Percentiles rank a stretch among this genome's conserved stretches.
Conservation (phyloP, 2,329 filamentous ascomycete genomes). For the Alternaria sp. region DNA sequence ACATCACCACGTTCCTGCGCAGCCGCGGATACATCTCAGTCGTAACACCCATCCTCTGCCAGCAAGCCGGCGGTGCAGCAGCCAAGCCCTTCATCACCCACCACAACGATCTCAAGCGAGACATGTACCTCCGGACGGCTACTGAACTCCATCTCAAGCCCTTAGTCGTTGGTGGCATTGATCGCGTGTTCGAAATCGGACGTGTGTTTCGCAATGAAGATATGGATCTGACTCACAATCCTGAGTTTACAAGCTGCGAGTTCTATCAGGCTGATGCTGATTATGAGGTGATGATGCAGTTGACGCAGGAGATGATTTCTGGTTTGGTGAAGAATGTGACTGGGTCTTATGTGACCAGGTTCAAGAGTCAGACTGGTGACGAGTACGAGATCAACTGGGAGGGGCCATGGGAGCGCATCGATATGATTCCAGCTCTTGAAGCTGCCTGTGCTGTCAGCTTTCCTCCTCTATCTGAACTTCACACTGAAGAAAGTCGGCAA, state of each 20-base stretch:
- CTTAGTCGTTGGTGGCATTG: constrained; percentile 89
- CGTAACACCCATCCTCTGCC: constrained; percentile 94
- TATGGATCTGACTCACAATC: constrained; percentile 93
- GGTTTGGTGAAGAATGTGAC: constrained; percentile 87
- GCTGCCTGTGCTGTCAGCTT: constrained; percentile 91
- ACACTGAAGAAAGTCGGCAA: constrained; percentile 84
- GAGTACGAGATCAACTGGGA: constrained; percentile 94
- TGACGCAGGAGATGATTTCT: constrained; percentile 92
- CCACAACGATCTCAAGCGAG: constrained; percentile 94
- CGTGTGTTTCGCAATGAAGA: constrained; percentile 95
- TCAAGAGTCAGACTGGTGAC: constrained; percentile 85
- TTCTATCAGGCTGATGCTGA: constrained; percentile 80
- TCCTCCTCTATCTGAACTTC: constrained; percentile 84
- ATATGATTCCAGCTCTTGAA: constrained; percentile 96
- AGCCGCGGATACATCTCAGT: constrained; percentile 89
- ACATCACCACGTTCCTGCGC: constrained; percentile 88
- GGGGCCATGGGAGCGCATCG: constrained; percentile 86
- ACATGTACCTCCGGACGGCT: constrained; percentile 92
- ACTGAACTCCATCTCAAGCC: constrained; percentile 98
- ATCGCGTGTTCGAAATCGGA: constrained; percentile 94
- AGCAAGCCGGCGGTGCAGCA: constrained; percentile 93
- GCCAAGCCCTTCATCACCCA: constrained; percentile 94
- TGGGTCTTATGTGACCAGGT: constrained; percentile 83
- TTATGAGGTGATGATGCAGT: constrained; percentile 84
- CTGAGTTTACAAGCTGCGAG: constrained; percentile 96